Percentiles rank a stretch among this genome's conserved stretches.
Evolutionary conservation across 2,329 filamentous ascomycete genomes (phyloP).

Genomic region (Alternaria viburni): DNA sequence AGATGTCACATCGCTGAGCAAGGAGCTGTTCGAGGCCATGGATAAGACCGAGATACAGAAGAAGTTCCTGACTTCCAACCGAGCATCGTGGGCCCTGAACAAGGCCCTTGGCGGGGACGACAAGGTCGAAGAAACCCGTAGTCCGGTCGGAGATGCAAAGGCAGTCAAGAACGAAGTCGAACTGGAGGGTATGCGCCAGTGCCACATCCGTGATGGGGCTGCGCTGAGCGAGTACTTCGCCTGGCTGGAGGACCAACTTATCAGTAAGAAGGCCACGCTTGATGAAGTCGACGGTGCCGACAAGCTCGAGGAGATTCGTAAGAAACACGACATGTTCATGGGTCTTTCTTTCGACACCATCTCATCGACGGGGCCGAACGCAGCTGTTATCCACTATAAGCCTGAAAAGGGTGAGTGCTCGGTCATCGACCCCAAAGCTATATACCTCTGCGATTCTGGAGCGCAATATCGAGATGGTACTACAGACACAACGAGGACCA

Average conservation of each 20-base stretch:
- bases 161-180: slow-evolving; percentile 93
- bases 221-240: slow-evolving; percentile 92
- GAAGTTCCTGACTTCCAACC: slow-evolving; percentile 87
- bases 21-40: slow-evolving; percentile 43
- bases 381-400: slow-evolving; percentile 92
- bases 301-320: slow-evolving; percentile 80
- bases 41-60: slow-evolving; percentile 44
- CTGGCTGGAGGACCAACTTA: slow-evolving; percentile 90
- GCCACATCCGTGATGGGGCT: slow-evolving; percentile 91
- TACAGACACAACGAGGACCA: slow-evolving; percentile 90
- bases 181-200: slow-evolving; percentile 89
- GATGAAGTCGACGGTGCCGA: slow-evolving; percentile 93
- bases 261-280: slow-evolving; percentile 72
- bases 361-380: slow-evolving; percentile 90
- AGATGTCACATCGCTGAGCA: slow-evolving; percentile 72
- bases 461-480: slow-evolving; percentile 97
- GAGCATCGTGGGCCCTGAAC: slow-evolving; percentile 90
- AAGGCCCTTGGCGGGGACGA: slow-evolving; percentile 84
- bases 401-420: slow-evolving; percentile 84
- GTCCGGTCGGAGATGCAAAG: slow-evolving; percentile 88
- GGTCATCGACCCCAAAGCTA: slow-evolving; percentile 78
- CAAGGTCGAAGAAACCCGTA: slow-evolving; percentile 83
- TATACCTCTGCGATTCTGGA: slow-evolving; percentile 96
- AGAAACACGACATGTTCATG: slow-evolving; percentile 75
- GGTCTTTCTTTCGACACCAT: slow-evolving; percentile 96